Conservation (phyloP, 2,329 filamentous ascomycete species). For the Aspergillus pseudoviridinutans region DNA sequence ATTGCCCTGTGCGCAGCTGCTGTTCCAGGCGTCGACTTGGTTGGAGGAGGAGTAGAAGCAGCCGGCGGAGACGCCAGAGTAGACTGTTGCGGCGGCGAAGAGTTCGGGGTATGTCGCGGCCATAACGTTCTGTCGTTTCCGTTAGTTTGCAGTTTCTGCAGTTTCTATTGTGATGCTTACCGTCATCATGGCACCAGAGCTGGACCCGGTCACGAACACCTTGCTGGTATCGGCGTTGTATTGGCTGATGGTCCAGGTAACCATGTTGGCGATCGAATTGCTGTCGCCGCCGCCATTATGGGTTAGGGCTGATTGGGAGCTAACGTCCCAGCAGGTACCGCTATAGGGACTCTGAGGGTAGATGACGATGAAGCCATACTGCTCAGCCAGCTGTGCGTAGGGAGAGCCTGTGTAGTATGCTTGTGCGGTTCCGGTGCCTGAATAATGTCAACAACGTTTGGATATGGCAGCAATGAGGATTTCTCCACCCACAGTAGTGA, state of each 20-base stretch:
- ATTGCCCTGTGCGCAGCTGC: slow-evolving; percentile 18
- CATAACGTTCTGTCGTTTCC: slow-evolving; percentile 14
- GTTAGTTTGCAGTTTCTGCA: too few species aligned
- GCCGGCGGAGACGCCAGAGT: slow-evolving; percentile 18
- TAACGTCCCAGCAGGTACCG: slow-evolving; percentile 59
- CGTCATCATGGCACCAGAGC: slow-evolving; percentile 21
- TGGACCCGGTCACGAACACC: slow-evolving; percentile 15
- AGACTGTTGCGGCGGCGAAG: slow-evolving; percentile 21
- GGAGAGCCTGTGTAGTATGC: slow-evolving; percentile 49
- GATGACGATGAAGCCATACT: slow-evolving; percentile 43
- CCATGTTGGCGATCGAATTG: slow-evolving; percentile 39
- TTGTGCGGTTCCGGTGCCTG: slow-evolving; percentile 5
- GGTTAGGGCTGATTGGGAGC: slow-evolving; percentile 35
- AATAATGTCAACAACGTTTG: not conserved
- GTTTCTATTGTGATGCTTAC: slow-evolving; percentile 1
- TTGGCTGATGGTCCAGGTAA: slow-evolving; percentile 30
- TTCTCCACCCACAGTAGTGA: not conserved
- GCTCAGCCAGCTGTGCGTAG: slow-evolving; percentile 52
- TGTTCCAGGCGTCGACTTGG: slow-evolving; percentile 20
- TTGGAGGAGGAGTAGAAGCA: slow-evolving; percentile 17
- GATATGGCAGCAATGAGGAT: too few species aligned
- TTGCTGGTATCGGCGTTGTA: slow-evolving; percentile 31
- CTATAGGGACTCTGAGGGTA: slow-evolving; percentile 52
- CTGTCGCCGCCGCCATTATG: slow-evolving; percentile 39
- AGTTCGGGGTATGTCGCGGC: slow-evolving; percentile 18